Evolutionary conservation across 2,329 filamentous ascomycete genomes (phyloP).

Genomic region (Fusarium cyanostomum): DNA sequence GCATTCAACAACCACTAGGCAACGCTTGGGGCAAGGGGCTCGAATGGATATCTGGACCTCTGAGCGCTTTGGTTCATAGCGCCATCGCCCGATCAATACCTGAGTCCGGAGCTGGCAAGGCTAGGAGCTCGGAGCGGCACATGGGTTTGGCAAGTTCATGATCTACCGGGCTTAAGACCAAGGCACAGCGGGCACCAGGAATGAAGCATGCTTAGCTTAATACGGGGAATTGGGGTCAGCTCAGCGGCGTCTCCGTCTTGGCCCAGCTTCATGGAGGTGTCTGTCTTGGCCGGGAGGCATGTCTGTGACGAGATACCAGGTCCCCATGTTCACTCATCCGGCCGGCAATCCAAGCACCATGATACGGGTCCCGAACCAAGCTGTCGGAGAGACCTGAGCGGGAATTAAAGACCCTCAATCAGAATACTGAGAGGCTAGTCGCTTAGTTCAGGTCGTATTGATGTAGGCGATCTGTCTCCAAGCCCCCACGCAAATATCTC

Average conservation of each 20-base stretch:
- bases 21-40: neutral
- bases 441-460: no score
- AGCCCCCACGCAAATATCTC: no score
- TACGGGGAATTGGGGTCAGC: neutral
- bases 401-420: neutral
- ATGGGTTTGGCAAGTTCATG: neutral
- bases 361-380: neutral
- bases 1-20: neutral
- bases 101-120: neutral
- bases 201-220: neutral
- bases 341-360: neutral
- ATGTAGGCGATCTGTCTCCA: no score
- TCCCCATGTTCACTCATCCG: neutral
- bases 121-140: neutral
- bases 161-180: neutral
- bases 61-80: neutral
- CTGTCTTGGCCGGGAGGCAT: neutral
- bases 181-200: neutral
- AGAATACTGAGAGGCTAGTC: no score
- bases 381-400: neutral
- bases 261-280: neutral
- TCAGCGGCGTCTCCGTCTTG: neutral
- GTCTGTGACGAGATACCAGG: neutral
- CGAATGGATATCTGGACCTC: neutral
- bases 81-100: neutral